Evolutionary conservation across 495 filamentous ascomycete genomes (phyloP).

Genomic region (Venustampulla echinocandica): DNA sequence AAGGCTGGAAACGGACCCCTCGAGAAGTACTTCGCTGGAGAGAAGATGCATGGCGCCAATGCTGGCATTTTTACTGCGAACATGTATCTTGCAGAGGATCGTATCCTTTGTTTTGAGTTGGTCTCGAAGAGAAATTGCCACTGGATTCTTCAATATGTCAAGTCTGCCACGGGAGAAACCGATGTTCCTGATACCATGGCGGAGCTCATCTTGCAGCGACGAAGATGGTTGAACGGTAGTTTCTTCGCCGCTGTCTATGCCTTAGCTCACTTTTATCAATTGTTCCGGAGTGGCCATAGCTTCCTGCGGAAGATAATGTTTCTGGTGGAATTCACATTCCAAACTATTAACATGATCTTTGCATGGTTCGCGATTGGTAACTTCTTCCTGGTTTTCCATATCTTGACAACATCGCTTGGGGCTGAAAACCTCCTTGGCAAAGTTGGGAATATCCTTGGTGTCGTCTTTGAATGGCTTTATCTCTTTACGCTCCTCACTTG

Average conservation of each 20-base stretch:
- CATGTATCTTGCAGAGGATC: slow-evolving; percentile 99
- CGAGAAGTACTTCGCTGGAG: slow-evolving; percentile 94
- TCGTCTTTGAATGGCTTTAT: slow-evolving; percentile 96
- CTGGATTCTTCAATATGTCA: slow-evolving; percentile 97
- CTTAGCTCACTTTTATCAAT: slow-evolving; percentile 85
- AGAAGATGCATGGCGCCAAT: slow-evolving; percentile 93
- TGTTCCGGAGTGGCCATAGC: slow-evolving; percentile 86
- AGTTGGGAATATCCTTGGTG: slow-evolving; percentile 67
- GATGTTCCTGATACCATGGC: slow-evolving; percentile 95
- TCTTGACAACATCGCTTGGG: slow-evolving; percentile 80
- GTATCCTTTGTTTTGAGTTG: slow-evolving; percentile 98
- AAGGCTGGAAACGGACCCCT: slow-evolving; percentile 85
- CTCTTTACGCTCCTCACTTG: slow-evolving; percentile 85
- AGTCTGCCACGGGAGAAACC: slow-evolving; percentile 90
- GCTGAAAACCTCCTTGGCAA: slow-evolving; percentile 56
- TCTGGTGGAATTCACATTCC: slow-evolving; percentile 85
- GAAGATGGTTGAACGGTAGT: slow-evolving; percentile 95
- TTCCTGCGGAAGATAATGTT: slow-evolving; percentile 82
- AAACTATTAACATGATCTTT: slow-evolving; percentile 93
- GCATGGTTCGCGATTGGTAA: slow-evolving; percentile 99
- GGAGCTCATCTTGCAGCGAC: slow-evolving; percentile 90
- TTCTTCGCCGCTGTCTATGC: slow-evolving; percentile 99
- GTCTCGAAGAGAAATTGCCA: slow-evolving; percentile 93
- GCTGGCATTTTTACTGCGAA: slow-evolving; percentile 98
- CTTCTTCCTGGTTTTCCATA: slow-evolving; percentile 99